Percentiles rank a stretch among this genome's conserved stretches.
phyloP scores from a whole-genome alignment of 371 early-diverging fungal species.

The Lichtheimia hyalospora region DNA sequence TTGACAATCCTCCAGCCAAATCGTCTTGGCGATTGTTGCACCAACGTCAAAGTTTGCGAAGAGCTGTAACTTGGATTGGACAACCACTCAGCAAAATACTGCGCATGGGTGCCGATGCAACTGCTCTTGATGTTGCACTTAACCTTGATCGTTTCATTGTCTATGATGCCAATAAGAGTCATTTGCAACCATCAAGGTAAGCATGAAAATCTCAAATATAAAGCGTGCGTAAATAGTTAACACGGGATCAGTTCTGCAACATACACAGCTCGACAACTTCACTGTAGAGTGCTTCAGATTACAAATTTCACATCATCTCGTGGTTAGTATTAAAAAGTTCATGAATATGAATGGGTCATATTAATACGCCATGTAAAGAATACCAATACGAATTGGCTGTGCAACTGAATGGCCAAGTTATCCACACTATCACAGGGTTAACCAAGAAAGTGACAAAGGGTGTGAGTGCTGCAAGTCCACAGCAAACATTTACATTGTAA shows the following conservation, averaged over 20 bases:
- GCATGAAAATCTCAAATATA: background rate
- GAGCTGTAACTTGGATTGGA: constrained; percentile 12
- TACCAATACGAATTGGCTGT: constrained; percentile 7
- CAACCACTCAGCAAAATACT: constrained; percentile 7
- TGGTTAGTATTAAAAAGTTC: background rate
- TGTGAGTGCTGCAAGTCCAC: background rate
- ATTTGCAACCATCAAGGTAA: background rate
- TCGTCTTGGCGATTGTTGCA: background rate
- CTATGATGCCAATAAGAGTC: constrained; percentile 5
- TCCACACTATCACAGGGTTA: background rate
- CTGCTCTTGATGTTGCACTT: background rate
- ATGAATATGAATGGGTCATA: background rate
- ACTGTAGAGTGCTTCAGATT: constrained; percentile 14
- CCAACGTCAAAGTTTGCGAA: constrained; percentile 1
- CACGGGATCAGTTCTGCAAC: background rate
- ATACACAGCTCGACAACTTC: background rate
- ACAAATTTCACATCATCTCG: constrained; percentile 12
- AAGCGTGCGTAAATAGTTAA: background rate
- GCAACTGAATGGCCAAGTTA: constrained; percentile 1
- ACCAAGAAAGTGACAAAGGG: constrained; percentile 3
- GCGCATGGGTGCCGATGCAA: background rate
- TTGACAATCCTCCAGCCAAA: no score
- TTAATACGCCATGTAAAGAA: background rate
- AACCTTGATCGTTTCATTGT: background rate
- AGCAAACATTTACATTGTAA: background rate